Evolutionary conservation across 129 eudicot genomes (phyloP).

Genomic region (Flaveria linearis): DNA sequence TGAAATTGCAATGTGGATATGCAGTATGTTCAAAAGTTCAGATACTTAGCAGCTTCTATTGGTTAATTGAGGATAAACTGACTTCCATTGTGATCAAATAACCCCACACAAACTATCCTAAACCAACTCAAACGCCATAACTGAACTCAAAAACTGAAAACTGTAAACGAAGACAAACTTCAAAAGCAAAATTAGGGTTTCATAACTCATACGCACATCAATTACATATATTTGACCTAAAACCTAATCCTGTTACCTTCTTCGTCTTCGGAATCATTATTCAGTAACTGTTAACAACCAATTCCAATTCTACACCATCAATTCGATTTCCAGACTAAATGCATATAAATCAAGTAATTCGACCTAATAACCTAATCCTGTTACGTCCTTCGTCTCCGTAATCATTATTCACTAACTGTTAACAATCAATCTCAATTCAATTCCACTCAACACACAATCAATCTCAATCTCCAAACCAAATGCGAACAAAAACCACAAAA

Average conservation of each 20-base stretch:
- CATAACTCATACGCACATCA: background rate
- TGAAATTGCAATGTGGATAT: background rate
- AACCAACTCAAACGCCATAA: background rate
- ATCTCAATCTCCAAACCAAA: background rate
- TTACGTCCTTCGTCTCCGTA: too few relatives aligned
- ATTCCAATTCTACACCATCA: too few relatives aligned
- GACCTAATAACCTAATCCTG: too few relatives aligned
- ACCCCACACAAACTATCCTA: background rate
- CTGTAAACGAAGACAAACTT: background rate
- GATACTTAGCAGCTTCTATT: background rate
- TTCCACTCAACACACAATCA: background rate
- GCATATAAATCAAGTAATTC: too few relatives aligned
- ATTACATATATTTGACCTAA: too few relatives aligned
- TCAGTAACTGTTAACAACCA: background rate
- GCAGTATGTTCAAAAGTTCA: background rate
- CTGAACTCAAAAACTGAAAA: background rate
- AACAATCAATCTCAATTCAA: background rate
- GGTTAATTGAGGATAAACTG: background rate
- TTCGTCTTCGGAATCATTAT: background rate
- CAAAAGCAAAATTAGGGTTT: background rate
- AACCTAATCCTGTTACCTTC: too few relatives aligned
- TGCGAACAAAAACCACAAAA: background rate
- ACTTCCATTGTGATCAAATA: background rate
- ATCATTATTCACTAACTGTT: too few relatives aligned
- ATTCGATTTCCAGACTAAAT: too few relatives aligned